Evolutionary conservation across 129 eudicot species (phyloP), one percentile per base, ranked within the genome.

Genomic region (Pulicaria dysenterica): DNA sequence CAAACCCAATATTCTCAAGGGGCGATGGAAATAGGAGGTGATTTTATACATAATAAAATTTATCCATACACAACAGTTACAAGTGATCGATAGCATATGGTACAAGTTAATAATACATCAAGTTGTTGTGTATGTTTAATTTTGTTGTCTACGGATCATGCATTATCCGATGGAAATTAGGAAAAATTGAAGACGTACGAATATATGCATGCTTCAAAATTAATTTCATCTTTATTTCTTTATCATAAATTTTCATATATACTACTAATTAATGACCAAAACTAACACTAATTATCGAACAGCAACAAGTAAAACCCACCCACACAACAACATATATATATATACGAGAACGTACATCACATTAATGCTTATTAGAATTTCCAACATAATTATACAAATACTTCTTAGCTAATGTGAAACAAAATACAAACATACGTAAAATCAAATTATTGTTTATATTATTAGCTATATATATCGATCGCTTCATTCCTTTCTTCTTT

Each of bases 311-410:
- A 3, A 14, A 69, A 40, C 64, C 47, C 53, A 16, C 4, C 31
- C 8, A 39, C n/a, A n/a, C n/a, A n/a, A n/a, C n/a, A n/a, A n/a
- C n/a, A n/a, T n/a, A n/a, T n/a, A 17, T 13, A 54, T 24, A 56
- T 41, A 8, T 24, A 50, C 46, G 13, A 50, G 7, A 37, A 39
- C n/a, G n/a, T n/a, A n/a, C 51, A 63, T 40, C n/a, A 4, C 58
- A 49, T 74, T 53, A 51, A 24, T 69, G 54, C 43, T 65, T 74
- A 74, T 50, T 63, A 62, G 11, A 59, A 45, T 57, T 72, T 47
- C 68, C 41, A 50, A 53, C 66, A 38, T 51, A 73, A 19, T 24
- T 24, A 24, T 74, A 74, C 72, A 74, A 49, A 74, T 51, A 64
- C 56, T 74, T 39, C 72, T 24, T 24, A 24, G 31, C 31, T 50